Conservation (phyloP, 2,329 filamentous ascomycete genomes). For the Pseudocercospora cruenta region DNA sequence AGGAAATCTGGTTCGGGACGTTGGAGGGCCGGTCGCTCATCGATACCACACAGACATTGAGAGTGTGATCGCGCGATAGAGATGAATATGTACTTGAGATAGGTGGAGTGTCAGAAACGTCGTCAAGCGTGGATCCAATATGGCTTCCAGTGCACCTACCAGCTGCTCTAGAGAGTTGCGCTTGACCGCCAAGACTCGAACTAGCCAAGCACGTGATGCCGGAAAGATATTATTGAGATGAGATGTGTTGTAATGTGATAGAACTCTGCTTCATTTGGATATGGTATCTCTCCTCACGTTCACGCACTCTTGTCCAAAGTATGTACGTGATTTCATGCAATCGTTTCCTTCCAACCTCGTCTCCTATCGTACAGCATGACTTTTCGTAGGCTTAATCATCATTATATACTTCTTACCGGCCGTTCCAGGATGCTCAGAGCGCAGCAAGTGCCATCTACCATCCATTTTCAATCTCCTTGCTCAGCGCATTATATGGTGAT, state of each 20-base stretch:
- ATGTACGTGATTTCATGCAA: slow-evolving; percentile 18
- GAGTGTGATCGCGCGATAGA: slow-evolving; percentile 11
- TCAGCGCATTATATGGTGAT: slow-evolving; percentile 36
- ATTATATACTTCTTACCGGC: neutral
- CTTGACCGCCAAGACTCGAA: neutral
- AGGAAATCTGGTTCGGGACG: slow-evolving; percentile 27
- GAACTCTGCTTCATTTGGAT: neutral
- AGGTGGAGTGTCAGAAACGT: neutral
- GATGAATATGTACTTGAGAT: neutral
- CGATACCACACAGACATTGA: slow-evolving; percentile 43
- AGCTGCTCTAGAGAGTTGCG: neutral
- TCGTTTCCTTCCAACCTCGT: neutral
- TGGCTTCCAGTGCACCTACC: neutral
- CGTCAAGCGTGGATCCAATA: neutral
- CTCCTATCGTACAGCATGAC: slow-evolving; percentile 8
- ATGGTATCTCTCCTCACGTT: neutral
- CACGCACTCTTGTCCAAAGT: neutral
- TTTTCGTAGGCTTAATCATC: slow-evolving; percentile 6
- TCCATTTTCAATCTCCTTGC: slow-evolving; percentile 32
- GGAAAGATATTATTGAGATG: neutral
- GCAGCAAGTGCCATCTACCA: slow-evolving; percentile 21
- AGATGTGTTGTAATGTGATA: neutral
- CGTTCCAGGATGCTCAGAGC: neutral
- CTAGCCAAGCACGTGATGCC: neutral
- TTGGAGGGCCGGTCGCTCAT: slow-evolving; percentile 57